Evolutionary conservation across 352 stramenopile genomes (phyloP).

Genomic region (Aphanomyces astaci): DNA sequence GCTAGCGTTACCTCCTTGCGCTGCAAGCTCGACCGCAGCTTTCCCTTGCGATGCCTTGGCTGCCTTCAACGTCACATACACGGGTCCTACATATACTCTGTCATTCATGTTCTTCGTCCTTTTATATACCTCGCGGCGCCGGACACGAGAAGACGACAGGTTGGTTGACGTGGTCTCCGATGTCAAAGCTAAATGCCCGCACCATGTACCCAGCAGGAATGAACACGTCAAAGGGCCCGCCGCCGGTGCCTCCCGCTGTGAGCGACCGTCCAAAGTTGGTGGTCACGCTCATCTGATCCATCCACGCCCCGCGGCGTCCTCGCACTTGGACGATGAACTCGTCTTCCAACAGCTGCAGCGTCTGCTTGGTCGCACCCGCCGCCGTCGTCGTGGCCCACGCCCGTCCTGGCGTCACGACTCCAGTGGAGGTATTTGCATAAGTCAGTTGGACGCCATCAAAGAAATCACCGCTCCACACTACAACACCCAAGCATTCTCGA

Average conservation of each 20-base stretch:
- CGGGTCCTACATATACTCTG: background rate
- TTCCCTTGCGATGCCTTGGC: constrained; percentile 3
- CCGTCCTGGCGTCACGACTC: background rate
- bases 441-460: constrained; percentile 44
- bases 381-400: constrained; percentile 6
- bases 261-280: constrained; percentile 62
- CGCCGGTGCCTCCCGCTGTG: constrained; percentile 49
- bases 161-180: constrained; percentile 63
- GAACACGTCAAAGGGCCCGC: constrained; percentile 41
- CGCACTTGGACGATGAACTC: constrained; percentile 44
- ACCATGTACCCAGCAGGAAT: constrained; percentile 37
- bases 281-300: constrained; percentile 43
- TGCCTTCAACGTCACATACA: constrained; percentile 12
- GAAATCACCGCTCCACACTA: constrained; percentile 68
- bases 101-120: background rate
- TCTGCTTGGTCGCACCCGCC: constrained; percentile 14
- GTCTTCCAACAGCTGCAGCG: constrained; percentile 31
- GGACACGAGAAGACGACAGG: constrained; percentile 34
- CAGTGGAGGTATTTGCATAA: background rate
- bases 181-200: constrained; percentile 47
- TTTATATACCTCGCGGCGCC: constrained; percentile 3
- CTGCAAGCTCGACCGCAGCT: constrained; percentile 3
- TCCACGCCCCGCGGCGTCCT: constrained; percentile 71
- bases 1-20: constrained; percentile 23
- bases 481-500: too few relatives aligned